A percentile compares a stretch with the other conserved stretches of the same genome.
Evolutionary conservation across 352 stramenopile species (phyloP).

Genomic region (Phytophthora parvispora): DNA sequence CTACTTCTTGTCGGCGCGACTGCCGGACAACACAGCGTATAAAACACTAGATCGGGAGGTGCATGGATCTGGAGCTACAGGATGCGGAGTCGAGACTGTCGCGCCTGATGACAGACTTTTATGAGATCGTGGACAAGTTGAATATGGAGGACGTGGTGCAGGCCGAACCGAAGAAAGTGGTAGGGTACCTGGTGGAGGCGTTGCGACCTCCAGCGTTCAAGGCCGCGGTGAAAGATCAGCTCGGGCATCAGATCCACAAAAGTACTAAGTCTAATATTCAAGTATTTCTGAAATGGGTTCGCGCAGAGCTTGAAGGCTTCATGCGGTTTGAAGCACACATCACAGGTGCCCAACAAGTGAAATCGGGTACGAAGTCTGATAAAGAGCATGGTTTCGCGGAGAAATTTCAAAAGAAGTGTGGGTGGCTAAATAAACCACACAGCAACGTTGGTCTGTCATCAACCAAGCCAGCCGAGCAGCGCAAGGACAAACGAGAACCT

Average conservation of each 20-base stretch:
- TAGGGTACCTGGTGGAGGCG: conserved; percentile 2
- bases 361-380: not conserved
- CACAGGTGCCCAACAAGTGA: not conserved
- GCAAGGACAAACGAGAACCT: too few species aligned
- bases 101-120: not conserved
- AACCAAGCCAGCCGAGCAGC: too few species aligned
- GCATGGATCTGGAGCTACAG: not conserved
- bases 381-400: not conserved
- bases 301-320: not conserved
- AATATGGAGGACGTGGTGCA: conserved; percentile 8
- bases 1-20: too few species aligned
- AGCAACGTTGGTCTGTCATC: too few species aligned
- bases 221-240: not conserved
- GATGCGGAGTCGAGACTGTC: conserved; percentile 4
- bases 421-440: too few species aligned
- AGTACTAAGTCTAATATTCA: not conserved
- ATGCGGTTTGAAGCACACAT: conserved; percentile 5
- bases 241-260: not conserved
- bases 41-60: not conserved
- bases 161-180: not conserved
- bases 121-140: not conserved
- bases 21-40: conserved; percentile 3
- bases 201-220: conserved; percentile 1
- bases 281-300: not conserved
- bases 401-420: not conserved